A percentile compares a stretch with the other conserved stretches of the same genome.
Evolutionary conservation across 768 basidiomycete genomes (phyloP).

Genomic region (Mycena indigotica): DNA sequence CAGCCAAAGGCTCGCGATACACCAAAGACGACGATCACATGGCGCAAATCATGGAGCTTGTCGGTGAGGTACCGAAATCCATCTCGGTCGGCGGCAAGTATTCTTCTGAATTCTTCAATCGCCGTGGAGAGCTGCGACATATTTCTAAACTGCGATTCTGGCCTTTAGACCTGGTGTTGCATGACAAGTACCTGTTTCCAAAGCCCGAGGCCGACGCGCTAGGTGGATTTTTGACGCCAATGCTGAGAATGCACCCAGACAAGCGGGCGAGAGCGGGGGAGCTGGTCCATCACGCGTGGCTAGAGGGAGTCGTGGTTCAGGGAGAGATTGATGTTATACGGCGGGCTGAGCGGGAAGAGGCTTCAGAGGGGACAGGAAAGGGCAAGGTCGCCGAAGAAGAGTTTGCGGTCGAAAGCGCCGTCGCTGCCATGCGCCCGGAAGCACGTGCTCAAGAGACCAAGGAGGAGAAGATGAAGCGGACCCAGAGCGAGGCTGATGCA

Average conservation of each 20-base stretch:
- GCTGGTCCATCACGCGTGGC: constrained; percentile 83
- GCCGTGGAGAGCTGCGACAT: constrained; percentile 92
- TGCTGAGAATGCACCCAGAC: constrained; percentile 89
- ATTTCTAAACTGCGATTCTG: constrained; percentile 94
- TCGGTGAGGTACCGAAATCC: constrained; percentile 85
- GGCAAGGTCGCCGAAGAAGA: constrained; percentile 45
- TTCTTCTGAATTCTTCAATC: constrained; percentile 91
- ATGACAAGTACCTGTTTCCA: constrained; percentile 96
- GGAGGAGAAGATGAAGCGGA: constrained; percentile 30
- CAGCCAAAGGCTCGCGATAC: constrained; percentile 90
- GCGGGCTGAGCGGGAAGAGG: constrained; percentile 60
- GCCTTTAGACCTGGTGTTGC: constrained; percentile 78
- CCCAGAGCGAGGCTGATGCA: constrained; percentile 48
- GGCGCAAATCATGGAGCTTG: constrained; percentile 94
- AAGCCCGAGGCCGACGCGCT: constrained; percentile 79
- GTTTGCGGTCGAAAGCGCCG: constrained; percentile 2
- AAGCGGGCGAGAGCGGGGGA: constrained; percentile 88
- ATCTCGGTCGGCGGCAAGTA: constrained; percentile 92
- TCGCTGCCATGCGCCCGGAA: constrained; percentile 6
- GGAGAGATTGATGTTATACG: constrained; percentile 86
- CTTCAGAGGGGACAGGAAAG: constrained; percentile 55
- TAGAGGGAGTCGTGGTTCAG: constrained; percentile 82
- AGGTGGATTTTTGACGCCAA: constrained; percentile 79
- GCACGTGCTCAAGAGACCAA: constrained; percentile 14
- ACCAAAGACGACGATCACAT: constrained; percentile 98